Conservation (phyloP, 371 early-diverging fungal genomes). For the Pancytospora philotis region DNA sequence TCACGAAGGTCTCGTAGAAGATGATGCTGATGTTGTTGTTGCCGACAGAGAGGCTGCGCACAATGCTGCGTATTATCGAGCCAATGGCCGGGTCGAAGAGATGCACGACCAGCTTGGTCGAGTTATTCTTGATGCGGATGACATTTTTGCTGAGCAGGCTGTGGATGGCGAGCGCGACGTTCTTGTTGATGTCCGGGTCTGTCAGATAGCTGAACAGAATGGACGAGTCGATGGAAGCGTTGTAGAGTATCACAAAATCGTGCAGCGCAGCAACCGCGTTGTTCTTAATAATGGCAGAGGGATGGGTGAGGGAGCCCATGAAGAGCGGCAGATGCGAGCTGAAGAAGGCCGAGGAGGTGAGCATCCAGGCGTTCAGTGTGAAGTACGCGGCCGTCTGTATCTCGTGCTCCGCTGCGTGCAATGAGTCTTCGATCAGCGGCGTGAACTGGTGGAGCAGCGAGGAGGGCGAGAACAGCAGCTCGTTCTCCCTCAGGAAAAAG, state of each 20-base stretch:
- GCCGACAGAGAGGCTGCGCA: conserved; percentile 22
- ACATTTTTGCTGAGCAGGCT: conserved; percentile 38
- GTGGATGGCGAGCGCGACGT: conserved; percentile 35
- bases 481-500: conserved; percentile 56
- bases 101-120: conserved; percentile 7
- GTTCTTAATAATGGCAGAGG: conserved; percentile 9
- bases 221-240: conserved; percentile 22
- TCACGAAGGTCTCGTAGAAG: conserved; percentile 36
- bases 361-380: conserved; percentile 32
- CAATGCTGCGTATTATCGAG: conserved; percentile 18
- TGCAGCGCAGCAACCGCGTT: conserved; percentile 35
- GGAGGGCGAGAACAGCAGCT: conserved; percentile 52
- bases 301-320: conserved; percentile 10
- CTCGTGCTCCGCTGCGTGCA: neutral
- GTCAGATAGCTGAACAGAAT: conserved; percentile 27
- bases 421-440: conserved; percentile 33
- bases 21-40: conserved; percentile 34
- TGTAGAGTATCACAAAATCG: conserved; percentile 41
- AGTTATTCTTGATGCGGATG: conserved; percentile 29
- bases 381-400: conserved; percentile 18
- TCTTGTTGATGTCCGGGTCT: conserved; percentile 32
- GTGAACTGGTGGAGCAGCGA: conserved; percentile 37
- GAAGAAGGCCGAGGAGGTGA: conserved; percentile 41
- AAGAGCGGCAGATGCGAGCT: conserved; percentile 17
- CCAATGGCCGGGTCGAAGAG: conserved; percentile 30